Conservation (phyloP, 192 early-diverging fungal species). For the Spizellomyces sp. region DNA sequence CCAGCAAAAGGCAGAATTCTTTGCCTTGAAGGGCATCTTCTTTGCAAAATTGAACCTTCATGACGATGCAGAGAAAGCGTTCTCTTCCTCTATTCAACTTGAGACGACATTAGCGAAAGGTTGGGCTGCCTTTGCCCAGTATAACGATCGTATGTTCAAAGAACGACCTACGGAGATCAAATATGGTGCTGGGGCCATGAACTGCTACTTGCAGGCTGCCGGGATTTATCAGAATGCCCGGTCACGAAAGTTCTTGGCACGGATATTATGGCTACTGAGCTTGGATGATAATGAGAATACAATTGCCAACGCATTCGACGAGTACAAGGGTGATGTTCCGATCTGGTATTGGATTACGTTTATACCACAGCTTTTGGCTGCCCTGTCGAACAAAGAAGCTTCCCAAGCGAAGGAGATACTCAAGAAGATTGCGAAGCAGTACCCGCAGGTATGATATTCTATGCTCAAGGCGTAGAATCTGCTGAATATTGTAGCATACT, state of each 20-base stretch:
- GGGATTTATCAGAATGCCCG: conserved; percentile 84
- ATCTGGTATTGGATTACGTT: conserved; percentile 99
- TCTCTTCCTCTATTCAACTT: conserved; percentile 86
- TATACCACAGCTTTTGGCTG: conserved; percentile 90
- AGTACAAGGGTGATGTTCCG: conserved; percentile 88
- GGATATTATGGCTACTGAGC: conserved; percentile 90
- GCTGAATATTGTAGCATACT: too few relatives aligned
- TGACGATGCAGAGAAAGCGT: conserved; percentile 87
- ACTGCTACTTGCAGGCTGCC: conserved; percentile 94
- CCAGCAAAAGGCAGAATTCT: conserved; percentile 97
- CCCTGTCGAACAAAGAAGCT: conserved; percentile 79
- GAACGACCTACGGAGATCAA: conserved; percentile 79
- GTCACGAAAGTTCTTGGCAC: conserved; percentile 86
- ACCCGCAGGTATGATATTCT: conserved; percentile 68
- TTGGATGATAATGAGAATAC: conserved; percentile 76
- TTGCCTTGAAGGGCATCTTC: conserved; percentile 95
- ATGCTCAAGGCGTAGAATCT: not conserved
- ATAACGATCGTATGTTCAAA: conserved; percentile 91
- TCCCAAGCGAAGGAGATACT: conserved; percentile 75
- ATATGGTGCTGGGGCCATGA: conserved; percentile 86
- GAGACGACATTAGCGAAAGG: conserved; percentile 89
- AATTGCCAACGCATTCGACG: conserved; percentile 80
- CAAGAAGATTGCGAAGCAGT: conserved; percentile 92
- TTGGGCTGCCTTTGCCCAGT: conserved; percentile 96
- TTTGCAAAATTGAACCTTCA: conserved; percentile 82